Base-by-base conservation (phyloP, 768 basidiomycete genomes). In the Daedaleopsis sinensis region DNA sequence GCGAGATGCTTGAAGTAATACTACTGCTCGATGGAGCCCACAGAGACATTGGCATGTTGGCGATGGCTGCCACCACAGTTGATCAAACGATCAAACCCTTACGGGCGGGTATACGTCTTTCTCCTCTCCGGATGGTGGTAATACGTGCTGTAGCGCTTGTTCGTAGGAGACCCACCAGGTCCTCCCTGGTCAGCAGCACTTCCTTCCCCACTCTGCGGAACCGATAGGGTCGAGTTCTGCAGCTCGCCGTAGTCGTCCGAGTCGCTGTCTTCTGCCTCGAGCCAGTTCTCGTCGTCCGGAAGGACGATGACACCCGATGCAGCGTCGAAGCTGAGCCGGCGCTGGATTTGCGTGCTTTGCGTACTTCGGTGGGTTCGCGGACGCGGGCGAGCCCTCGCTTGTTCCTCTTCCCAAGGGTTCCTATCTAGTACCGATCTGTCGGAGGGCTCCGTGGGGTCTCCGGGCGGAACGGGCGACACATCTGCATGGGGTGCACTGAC, bases 281-380 rank as follows among this genome's bases (percentile, higher is more conserved):
- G 74, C 84, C 89, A 90, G 64, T 84, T 81, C 47, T 70, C 73
- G 65, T 86, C 82, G 42, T 94, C 93, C 0, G 94, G 93, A 3
- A 96, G 76, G 81, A 89, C 89, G 65, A 96, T 96, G 38, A 95
- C 91, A 0, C 94, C 94, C 3, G 90, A 90, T 5, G 86, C 93
- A 52, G 86, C 88, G 70, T 95, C 93, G 64, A 88, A 96, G 74
- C 91, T 94, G 56, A 93, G 73, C 18, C 91, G 83, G 68, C 91
- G 88, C 55, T 74, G 75, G 49, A 85, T 66, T 16, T 23, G 59
- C 43, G 44, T 35, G 49, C 63, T 62, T 58, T 57, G 32, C 39
- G 36, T 32, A 24, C 52, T 47, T 38, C 58, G 19, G 62, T 62
- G 62, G 13, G 12, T 15, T 16, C 67, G 72, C 6, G 72, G 59